These are phyloP conservation scores for Alternaria arbusti DNA, from an alignment of 2,329 filamentous ascomycete species.

Conservation along the genomic window DNA sequence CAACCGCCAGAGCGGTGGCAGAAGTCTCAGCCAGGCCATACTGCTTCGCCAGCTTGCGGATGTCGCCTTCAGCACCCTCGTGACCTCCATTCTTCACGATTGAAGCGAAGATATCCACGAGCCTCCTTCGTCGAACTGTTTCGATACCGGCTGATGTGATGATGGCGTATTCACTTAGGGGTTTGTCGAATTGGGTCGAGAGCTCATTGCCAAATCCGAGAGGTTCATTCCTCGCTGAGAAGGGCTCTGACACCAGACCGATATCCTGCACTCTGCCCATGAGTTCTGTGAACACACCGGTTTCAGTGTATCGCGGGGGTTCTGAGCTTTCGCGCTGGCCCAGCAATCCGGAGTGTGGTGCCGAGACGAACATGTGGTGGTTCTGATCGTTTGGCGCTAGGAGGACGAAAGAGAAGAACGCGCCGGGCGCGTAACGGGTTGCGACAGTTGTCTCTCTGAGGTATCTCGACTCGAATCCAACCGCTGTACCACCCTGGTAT, in stretches of 20 bases:
- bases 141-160: constrained; percentile 92
- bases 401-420: constrained; percentile 84
- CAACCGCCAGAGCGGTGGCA: constrained; percentile 89
- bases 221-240: constrained; percentile 64
- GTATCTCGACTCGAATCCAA: constrained; percentile 37
- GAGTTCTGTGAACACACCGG: constrained; percentile 79
- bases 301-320: constrained; percentile 73
- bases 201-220: constrained; percentile 93
- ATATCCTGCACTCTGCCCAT: constrained; percentile 78
- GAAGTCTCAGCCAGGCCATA: constrained; percentile 91
- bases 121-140: constrained; percentile 78
- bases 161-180: constrained; percentile 83
- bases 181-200: constrained; percentile 90
- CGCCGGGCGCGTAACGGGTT: constrained; percentile 78
- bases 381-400: constrained; percentile 64
- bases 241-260: constrained; percentile 75
- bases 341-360: constrained; percentile 87
- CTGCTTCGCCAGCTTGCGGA: constrained; percentile 80
- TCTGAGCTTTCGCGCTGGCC: constrained; percentile 61
- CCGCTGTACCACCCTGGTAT: constrained; percentile 33
- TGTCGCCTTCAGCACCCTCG: constrained; percentile 80
- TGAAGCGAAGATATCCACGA: constrained; percentile 91
- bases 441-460: constrained; percentile 54
- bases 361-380: constrained; percentile 80
- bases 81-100: constrained; percentile 76